These are phyloP conservation scores for Eucalyptus pauciflora DNA, from an alignment of 345 rosid species.

Conservation along the genomic window DNA sequence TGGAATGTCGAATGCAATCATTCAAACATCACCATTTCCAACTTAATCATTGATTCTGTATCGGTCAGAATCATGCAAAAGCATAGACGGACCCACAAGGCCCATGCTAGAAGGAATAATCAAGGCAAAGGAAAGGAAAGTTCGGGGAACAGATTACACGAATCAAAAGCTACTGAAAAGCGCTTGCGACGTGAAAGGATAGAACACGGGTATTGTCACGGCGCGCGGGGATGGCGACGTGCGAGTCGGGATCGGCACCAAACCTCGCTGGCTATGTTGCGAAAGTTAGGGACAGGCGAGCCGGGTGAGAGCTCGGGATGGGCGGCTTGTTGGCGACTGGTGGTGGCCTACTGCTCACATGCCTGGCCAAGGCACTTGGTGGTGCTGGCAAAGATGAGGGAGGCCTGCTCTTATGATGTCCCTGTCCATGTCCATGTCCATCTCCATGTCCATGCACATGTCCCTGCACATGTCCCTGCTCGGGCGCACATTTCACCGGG, in stretches of 20 bases:
- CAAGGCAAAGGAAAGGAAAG: not conserved
- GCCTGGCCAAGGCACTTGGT: conserved; percentile 3
- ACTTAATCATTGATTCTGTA: not conserved
- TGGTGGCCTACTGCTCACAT: conserved; percentile 26
- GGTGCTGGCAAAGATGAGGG: not conserved
- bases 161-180: not conserved
- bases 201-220: not conserved
- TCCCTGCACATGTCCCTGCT: not conserved
- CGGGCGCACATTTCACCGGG: conserved; percentile 19
- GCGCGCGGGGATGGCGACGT: not conserved
- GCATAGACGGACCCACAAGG: not conserved
- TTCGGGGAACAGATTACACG: not conserved
- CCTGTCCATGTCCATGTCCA: not conserved
- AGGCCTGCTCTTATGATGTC: not conserved
- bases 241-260: not conserved
- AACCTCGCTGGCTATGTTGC: not conserved
- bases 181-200: not conserved
- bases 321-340: conserved; percentile 10
- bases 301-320: conserved; percentile 13
- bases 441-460: not conserved
- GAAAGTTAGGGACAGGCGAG: conserved; percentile 17
- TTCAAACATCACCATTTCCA: not conserved
- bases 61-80: not conserved
- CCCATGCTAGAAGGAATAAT: not conserved
- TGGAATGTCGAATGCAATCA: not conserved